phyloP scores from a whole-genome alignment of 768 basidiomycete genomes.

The Boletus reticulatus region DNA sequence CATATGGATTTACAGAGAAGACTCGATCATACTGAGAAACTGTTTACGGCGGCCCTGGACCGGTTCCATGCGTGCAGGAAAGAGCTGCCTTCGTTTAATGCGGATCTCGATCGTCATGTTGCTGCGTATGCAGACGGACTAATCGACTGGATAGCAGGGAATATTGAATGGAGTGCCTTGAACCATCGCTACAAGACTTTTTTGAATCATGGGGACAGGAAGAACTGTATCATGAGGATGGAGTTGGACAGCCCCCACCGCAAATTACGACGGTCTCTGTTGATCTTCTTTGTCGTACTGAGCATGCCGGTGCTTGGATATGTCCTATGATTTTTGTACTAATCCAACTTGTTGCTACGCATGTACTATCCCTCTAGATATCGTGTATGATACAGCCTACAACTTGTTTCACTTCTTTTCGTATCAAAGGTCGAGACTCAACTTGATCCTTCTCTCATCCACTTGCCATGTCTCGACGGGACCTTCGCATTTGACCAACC shows the following conservation, averaged over 20 bases:
- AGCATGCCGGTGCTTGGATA: slow-evolving; percentile 4
- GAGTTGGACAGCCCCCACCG: slow-evolving; percentile 1
- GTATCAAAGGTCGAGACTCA: not conserved
- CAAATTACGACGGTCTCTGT: not conserved
- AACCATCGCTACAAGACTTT: slow-evolving; percentile 29
- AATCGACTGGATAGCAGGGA: slow-evolving; percentile 25
- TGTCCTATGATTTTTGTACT: not conserved
- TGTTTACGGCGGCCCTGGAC: slow-evolving; percentile 21
- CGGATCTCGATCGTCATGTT: slow-evolving; percentile 16
- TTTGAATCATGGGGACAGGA: slow-evolving; percentile 18
- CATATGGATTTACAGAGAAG: slow-evolving; percentile 26
- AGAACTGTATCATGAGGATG: slow-evolving; percentile 19
- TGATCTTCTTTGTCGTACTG: slow-evolving; percentile 7
- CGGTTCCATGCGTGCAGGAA: slow-evolving; percentile 23
- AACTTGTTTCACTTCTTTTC: not conserved
- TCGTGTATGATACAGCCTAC: not conserved
- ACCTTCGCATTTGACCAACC: slow-evolving; percentile 59
- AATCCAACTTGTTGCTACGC: not conserved
- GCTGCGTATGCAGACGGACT: slow-evolving; percentile 26
- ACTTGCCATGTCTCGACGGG: slow-evolving; percentile 59
- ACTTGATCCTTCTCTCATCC: slow-evolving; percentile 36
- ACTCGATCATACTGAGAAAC: slow-evolving; percentile 16
- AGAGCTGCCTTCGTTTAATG: slow-evolving; percentile 17
- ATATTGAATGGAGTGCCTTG: slow-evolving; percentile 27
- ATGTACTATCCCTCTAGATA: not conserved